Percentiles rank a stretch among this genome's conserved stretches.
phyloP scores from a whole-genome alignment of 305 asterid genomes.

The Fraxinus floribunda region DNA sequence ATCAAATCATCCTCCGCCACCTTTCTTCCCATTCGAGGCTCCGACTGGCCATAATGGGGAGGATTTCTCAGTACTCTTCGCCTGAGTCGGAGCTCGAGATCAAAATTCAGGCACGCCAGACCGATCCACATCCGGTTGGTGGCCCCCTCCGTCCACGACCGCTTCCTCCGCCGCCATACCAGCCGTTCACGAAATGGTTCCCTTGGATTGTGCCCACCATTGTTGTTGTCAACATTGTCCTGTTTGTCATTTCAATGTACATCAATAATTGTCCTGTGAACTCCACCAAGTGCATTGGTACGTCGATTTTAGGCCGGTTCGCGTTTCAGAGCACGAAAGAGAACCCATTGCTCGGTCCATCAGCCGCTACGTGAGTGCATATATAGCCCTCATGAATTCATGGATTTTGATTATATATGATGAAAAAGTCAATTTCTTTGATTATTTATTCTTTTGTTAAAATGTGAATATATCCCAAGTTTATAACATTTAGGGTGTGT shows the following conservation, averaged over 20 bases:
- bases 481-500: background rate
- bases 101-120: constrained; percentile 50
- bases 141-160: constrained; percentile 29
- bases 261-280: constrained; percentile 63
- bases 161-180: constrained; percentile 27
- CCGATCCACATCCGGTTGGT: constrained; percentile 13
- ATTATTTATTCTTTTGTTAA: background rate
- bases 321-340: constrained; percentile 71
- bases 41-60: constrained; percentile 52
- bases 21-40: constrained; percentile 15
- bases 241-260: constrained; percentile 61
- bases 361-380: constrained; percentile 61
- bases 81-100: constrained; percentile 59
- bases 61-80: constrained; percentile 46
- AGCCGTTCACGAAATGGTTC: constrained; percentile 53
- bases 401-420: background rate
- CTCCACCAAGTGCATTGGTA: constrained; percentile 49
- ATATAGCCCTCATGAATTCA: background rate
- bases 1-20: background rate
- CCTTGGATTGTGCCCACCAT: constrained; percentile 82
- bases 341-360: constrained; percentile 95
- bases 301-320: constrained; percentile 53
- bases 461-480: background rate
- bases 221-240: constrained; percentile 41
- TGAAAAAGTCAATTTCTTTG: background rate